Conservation (phyloP, 345 rosid species). For the Citrus mangshanensis region DNA sequence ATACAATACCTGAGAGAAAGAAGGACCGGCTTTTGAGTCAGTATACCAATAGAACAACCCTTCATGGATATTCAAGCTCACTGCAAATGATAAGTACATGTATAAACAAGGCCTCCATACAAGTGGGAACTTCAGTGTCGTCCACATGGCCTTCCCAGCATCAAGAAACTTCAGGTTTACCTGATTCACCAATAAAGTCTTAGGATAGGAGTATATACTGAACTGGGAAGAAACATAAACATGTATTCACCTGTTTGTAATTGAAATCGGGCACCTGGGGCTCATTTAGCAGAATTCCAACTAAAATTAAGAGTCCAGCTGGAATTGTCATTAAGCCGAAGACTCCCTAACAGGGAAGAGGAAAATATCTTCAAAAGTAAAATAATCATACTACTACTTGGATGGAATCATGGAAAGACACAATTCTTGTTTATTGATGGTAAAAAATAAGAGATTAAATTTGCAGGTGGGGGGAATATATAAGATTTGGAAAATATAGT, state of each 20-base stretch:
- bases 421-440: neutral
- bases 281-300: constrained; percentile 63
- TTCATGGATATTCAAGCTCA: constrained; percentile 73
- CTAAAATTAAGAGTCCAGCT: constrained; percentile 50
- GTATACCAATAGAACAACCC: constrained; percentile 94
- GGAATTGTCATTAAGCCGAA: constrained; percentile 77
- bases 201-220: constrained; percentile 8
- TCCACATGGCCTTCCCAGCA: constrained; percentile 86
- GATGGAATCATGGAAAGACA: neutral
- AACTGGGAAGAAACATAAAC: neutral
- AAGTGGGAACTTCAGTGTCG: constrained; percentile 61
- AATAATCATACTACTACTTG: neutral
- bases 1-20: constrained; percentile 71
- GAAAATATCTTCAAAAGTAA: constrained; percentile 4
- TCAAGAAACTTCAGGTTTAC: constrained; percentile 57
- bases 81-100: constrained; percentile 71
- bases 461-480: too few relatives aligned
- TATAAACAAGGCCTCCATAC: constrained; percentile 92
- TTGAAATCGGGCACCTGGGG: constrained; percentile 45
- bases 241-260: constrained; percentile 57
- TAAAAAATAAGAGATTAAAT: neutral
- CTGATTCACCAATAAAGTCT: constrained; percentile 35
- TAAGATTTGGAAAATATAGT: neutral
- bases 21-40: constrained; percentile 76
- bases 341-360: constrained; percentile 57